These are phyloP conservation scores for Rhodotorula sp. DNA, from an alignment of 1,284 basidiomycete species.

Conservation along the genomic window DNA sequence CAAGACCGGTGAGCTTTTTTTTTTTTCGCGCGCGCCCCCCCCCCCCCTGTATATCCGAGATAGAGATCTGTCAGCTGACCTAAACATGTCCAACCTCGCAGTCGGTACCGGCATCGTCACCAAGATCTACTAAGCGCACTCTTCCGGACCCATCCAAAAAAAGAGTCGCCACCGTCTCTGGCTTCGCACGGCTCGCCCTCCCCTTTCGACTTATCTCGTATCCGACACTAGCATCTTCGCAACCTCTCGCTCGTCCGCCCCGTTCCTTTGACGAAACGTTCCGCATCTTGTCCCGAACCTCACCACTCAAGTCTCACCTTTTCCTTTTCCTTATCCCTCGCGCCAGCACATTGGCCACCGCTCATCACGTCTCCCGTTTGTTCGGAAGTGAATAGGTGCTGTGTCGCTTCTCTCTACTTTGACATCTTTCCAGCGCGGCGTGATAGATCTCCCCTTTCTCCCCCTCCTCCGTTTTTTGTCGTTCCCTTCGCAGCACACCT, in stretches of 20 bases:
- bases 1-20: constrained; percentile 37
- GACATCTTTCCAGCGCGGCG: background rate
- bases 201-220: background rate
- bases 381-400: too few relatives aligned
- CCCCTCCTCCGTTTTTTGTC: background rate
- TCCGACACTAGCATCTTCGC: background rate
- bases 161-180: background rate
- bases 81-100: constrained; percentile 44
- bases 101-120: constrained; percentile 90
- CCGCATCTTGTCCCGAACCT: background rate
- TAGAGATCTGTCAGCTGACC: background rate
- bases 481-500: background rate
- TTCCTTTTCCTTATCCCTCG: background rate
- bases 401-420: too few relatives aligned
- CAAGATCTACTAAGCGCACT: constrained; percentile 45
- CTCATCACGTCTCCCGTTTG: too few relatives aligned
- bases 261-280: background rate
- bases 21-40: background rate
- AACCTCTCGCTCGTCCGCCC: background rate
- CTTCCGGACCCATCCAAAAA: background rate
- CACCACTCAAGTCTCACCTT: background rate
- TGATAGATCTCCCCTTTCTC: background rate
- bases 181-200: background rate
- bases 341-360: too few relatives aligned
- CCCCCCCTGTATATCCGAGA: background rate